Base-by-base conservation (phyloP, 495 filamentous ascomycete genomes). In the Xylaria scruposa region DNA sequence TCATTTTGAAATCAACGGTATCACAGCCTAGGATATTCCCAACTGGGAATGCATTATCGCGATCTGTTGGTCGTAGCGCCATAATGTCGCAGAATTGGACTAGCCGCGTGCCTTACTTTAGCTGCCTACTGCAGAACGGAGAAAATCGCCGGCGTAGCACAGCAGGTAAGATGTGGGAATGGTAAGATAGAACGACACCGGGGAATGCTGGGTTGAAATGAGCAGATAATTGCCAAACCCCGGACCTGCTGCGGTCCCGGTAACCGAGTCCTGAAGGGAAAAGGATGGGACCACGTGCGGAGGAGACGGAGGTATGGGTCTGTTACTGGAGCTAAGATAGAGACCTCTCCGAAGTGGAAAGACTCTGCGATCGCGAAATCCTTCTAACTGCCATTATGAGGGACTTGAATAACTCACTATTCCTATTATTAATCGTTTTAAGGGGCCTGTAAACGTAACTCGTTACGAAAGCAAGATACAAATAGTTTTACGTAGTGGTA, bases 341-440 rank as follows among this genome's bases (percentile, higher is more conserved):
- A 54, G 17, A 53, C 17, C 13, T 44, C 46, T 70, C 44, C n/a
- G 38, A 67, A 42, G 58, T 26, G 70, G 70, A 66, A 71, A 36
- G 51, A 71, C 62, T 71, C 51, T 71, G 70, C 70, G 70, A 71
- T 71, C 70, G 70, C 40, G 9, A 51, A 21, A 36, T 36, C 47
- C 29, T 21, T 29, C 15, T 38, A 31, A 17, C n/a, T 53, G 4
- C 26, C 44, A 33, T 38, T 61, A 36, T 61, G 53, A 56, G 54
- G 29, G 29, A 31, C 54, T 49, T 40, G 10, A 21, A 38, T 3
- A 53, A 15, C 46, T 51, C 3, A 29, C 63, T 67, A 53, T 67
- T 13, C 63, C 63, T 53, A 51, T 40, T 67, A 36, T 24, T 67
- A 31, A 67, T 15, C 19, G 65, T 56, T 56, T 67, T 31, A 53